Conservation (phyloP, 345 rosid species). For the Eucalyptus cladocalyx region DNA sequence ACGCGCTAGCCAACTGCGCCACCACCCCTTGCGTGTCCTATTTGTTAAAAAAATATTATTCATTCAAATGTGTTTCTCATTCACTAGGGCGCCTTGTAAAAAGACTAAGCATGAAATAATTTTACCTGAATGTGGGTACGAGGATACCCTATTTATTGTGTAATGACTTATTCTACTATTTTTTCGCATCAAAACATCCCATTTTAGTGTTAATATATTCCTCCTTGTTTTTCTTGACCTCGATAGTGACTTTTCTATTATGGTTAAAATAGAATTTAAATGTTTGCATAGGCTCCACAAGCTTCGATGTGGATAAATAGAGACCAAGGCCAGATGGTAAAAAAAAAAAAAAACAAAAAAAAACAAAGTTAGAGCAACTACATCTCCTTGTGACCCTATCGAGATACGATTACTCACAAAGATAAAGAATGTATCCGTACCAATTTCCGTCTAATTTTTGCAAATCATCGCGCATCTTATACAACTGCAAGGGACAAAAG, state of each 20-base stretch:
- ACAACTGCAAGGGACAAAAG: neutral
- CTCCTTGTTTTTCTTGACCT: neutral
- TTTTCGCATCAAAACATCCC: neutral
- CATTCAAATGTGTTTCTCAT: neutral
- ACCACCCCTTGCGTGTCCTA: constrained; percentile 28
- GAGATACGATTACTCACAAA: neutral
- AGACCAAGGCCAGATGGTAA: neutral
- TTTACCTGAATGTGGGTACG: neutral
- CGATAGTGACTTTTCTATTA: neutral
- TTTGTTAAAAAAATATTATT: too few relatives aligned
- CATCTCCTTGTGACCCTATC: neutral
- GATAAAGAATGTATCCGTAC: neutral
- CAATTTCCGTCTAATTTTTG: neutral
- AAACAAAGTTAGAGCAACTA: neutral
- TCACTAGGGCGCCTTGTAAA: neutral
- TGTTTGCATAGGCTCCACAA: neutral
- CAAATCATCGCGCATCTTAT: neutral
- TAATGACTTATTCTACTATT: neutral
- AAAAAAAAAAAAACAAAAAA: fast-evolving
- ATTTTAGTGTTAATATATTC: neutral
- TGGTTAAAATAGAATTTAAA: neutral
- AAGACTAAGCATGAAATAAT: neutral
- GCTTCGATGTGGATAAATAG: neutral
- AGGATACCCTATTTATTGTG: neutral
- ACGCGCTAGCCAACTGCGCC: constrained; percentile 99